These are phyloP conservation scores for Zymoseptoria crescenta DNA, from an alignment of 2,329 filamentous ascomycete genomes.

Conservation along the genomic window DNA sequence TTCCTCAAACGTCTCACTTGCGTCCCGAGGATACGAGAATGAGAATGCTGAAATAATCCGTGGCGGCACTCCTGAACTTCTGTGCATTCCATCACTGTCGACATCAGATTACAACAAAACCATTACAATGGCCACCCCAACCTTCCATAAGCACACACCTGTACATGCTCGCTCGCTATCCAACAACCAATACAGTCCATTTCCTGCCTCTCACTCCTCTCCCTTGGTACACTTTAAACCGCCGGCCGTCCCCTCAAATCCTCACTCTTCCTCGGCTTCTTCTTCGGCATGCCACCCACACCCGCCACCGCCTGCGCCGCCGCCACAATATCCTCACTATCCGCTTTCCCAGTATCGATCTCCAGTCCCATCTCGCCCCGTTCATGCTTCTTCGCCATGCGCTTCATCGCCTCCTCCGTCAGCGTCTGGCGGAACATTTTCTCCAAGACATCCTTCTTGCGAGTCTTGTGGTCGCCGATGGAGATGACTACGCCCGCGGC, in stretches of 20 bases:
- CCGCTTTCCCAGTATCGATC: slow-evolving; percentile 11
- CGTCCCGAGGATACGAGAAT: too few species aligned
- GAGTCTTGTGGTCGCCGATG: slow-evolving; percentile 65
- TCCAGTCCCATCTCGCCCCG: slow-evolving; percentile 13
- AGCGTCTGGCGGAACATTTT: slow-evolving; percentile 68
- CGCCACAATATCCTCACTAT: slow-evolving; percentile 13
- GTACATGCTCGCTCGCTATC: neutral
- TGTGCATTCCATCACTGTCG: neutral
- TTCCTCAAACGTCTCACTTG: too few species aligned
- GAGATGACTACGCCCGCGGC: slow-evolving; percentile 68
- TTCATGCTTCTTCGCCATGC: slow-evolving; percentile 26
- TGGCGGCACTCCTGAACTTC: neutral
- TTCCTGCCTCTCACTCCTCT: too few species aligned
- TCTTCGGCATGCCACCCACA: slow-evolving; percentile 1
- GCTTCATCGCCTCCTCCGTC: slow-evolving; percentile 57
- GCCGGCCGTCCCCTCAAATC: neutral
- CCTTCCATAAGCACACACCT: too few species aligned
- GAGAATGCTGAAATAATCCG: too few species aligned
- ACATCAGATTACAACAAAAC: neutral
- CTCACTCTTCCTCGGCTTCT: slow-evolving; percentile 3
- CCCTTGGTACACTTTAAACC: too few species aligned
- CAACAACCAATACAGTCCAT: neutral
- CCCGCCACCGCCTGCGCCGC: slow-evolving; percentile 1
- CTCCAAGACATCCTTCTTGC: slow-evolving; percentile 80
- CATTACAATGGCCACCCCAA: neutral